Percentiles rank a stretch among this genome's conserved stretches.
phyloP scores from a whole-genome alignment of 441 rosid species.

The Erodium moschatum region DNA sequence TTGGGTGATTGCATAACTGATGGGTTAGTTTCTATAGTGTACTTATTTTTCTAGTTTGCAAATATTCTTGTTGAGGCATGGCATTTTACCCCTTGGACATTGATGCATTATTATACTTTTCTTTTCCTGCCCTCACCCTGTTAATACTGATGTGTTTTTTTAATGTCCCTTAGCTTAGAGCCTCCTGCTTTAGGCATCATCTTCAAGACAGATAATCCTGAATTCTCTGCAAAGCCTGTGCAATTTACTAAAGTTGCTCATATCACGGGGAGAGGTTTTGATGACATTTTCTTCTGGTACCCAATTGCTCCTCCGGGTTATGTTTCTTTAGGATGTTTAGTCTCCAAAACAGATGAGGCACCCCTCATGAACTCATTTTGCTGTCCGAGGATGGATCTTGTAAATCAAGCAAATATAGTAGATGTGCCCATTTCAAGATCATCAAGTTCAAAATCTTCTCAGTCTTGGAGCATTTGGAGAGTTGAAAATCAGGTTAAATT shows the following conservation, averaged over 20 bases:
- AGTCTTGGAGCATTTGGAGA: constrained; percentile 97
- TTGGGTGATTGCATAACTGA: constrained; percentile 93
- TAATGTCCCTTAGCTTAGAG: constrained; percentile 53
- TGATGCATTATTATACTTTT: not conserved
- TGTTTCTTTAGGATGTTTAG: constrained; percentile 86
- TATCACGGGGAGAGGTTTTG: constrained; percentile 73
- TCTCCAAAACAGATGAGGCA: constrained; percentile 66
- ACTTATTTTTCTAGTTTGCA: constrained; percentile 4
- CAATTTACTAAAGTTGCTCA: constrained; percentile 84
- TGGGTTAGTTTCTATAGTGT: constrained; percentile 50
- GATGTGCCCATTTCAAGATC: constrained; percentile 80
- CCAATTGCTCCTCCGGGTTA: constrained; percentile 98
- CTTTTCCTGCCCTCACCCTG: constrained; percentile 1
- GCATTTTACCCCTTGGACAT: not conserved
- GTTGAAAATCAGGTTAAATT: constrained; percentile 86
- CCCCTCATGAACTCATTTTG: constrained; percentile 60
- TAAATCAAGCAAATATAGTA: constrained; percentile 68
- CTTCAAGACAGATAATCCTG: constrained; percentile 70
- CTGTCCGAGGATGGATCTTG: constrained; percentile 95
- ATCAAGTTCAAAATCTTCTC: constrained; percentile 64
- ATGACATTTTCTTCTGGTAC: constrained; percentile 91
- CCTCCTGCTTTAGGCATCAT: constrained; percentile 85
- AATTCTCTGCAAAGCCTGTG: constrained; percentile 82
- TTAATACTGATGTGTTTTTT: not conserved
- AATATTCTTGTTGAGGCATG: not conserved